phyloP scores from a whole-genome alignment of 768 basidiomycete genomes.

The Agaricus bisporus region DNA sequence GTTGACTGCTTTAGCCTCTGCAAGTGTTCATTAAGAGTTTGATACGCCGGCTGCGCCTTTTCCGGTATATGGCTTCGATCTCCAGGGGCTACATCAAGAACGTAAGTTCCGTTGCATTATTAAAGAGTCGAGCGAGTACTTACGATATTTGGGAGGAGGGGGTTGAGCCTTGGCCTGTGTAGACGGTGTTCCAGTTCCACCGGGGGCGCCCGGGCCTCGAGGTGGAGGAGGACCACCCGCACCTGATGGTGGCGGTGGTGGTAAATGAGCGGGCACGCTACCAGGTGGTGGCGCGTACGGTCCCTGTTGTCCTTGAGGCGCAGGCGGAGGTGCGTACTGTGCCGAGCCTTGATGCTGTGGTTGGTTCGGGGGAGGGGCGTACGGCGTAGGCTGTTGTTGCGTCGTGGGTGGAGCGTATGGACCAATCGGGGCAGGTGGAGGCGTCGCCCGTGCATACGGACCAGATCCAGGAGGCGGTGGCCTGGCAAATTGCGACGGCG shows the following conservation, averaged over 20 bases:
- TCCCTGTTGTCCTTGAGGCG: constrained; percentile 23
- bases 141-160: constrained; percentile 40
- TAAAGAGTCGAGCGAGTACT: constrained; percentile 15
- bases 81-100: constrained; percentile 59
- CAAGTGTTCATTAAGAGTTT: constrained; percentile 59
- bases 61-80: constrained; percentile 91
- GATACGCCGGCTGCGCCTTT: constrained; percentile 54
- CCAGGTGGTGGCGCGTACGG: constrained; percentile 28
- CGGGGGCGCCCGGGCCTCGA: constrained; percentile 15
- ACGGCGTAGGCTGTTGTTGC: constrained; percentile 15
- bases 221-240: constrained; percentile 20
- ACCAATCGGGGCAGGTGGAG: constrained; percentile 14
- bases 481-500: constrained; percentile 26
- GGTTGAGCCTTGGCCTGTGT: constrained; percentile 16
- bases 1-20: constrained; percentile 62
- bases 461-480: constrained; percentile 30
- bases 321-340: constrained; percentile 12
- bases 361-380: constrained; percentile 16
- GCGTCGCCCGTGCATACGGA: constrained; percentile 14
- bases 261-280: constrained; percentile 9
- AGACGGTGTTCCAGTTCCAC: constrained; percentile 16
- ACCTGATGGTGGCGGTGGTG: constrained; percentile 13
- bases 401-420: constrained; percentile 18
- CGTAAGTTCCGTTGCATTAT: background rate
- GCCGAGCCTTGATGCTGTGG: constrained; percentile 16